Base-by-base conservation (phyloP, 2,329 filamentous ascomycete species). In the Fusarium sp. region DNA sequence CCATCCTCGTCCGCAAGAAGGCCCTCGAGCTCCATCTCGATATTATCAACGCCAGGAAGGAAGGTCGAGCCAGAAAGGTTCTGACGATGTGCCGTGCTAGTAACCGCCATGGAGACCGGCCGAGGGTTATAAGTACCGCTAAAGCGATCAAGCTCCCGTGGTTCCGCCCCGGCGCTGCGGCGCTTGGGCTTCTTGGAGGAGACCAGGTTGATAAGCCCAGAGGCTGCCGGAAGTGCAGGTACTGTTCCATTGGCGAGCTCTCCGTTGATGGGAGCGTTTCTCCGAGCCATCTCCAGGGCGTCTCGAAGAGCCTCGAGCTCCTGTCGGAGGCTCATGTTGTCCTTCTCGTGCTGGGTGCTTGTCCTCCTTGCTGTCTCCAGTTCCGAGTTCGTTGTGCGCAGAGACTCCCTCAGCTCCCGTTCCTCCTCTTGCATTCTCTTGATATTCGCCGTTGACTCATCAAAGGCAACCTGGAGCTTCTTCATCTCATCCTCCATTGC, bases 131-230 rank as follows among this genome's bases (percentile, higher is more conserved):
- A 99, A 11, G 95, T 92, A 69, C 90, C 93, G 83, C 95, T 98
- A 88, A 97, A 97, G 73, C 97, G 92, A 84, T 98, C 96, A 77
- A 94, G 87, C 54, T 96, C 93, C 77, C 94, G 93, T 69, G 91
- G 91, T 83, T 98, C 95, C 20, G 93, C 93, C 56, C 95, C 96
- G 67, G 95, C 95, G 82, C 96, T 98, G 76, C 97, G 91, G 80
- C 97, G 90, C 88, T 98, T 98, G 48, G 95, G 95, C 86, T 98
- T 98, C 91, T 98, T 98, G 59, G 95, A 96, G 3, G 96, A 94
- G 30, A 99, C 97, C 37, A 99, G 88, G 83, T 98, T 99, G 88
- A 99, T 98, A 72, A 99, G 90, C 48, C 95, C 95, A 80, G 89
- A 93, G 34, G 89, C 86, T 64, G 89, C 87, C 45, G 90, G 84